A percentile compares a stretch with the other conserved stretches of the same genome.
These are phyloP conservation scores for Alternaria novae-zelandiae DNA, from an alignment of 2,329 filamentous ascomycete genomes.

Conservation along the genomic window DNA sequence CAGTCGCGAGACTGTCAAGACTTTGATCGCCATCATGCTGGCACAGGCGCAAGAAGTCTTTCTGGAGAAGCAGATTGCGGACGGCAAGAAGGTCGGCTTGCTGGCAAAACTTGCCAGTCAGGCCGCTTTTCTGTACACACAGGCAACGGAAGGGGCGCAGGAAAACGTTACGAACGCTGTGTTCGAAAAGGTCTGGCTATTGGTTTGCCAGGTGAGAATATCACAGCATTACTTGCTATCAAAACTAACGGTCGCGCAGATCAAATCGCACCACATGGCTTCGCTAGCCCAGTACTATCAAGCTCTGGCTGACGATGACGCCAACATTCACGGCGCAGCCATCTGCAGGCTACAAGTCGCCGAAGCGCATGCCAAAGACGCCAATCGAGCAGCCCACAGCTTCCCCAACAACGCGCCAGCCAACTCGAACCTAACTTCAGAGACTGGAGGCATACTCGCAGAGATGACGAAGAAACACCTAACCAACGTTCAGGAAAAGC, in stretches of 20 bases:
- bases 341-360: slow-evolving; percentile 84
- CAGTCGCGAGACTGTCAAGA: slow-evolving; percentile 94
- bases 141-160: slow-evolving; percentile 87
- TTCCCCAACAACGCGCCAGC: slow-evolving; percentile 82
- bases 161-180: slow-evolving; percentile 90
- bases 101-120: slow-evolving; percentile 93
- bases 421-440: slow-evolving; percentile 81
- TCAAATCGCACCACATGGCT: slow-evolving; percentile 81
- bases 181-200: slow-evolving; percentile 93
- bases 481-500: slow-evolving; percentile 79
- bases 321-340: slow-evolving; percentile 82
- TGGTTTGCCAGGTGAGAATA: slow-evolving; percentile 73
- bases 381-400: slow-evolving; percentile 74
- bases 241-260: slow-evolving; percentile 50
- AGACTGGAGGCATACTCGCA: slow-evolving; percentile 75
- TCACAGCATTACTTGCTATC: neutral
- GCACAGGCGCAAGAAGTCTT: slow-evolving; percentile 98
- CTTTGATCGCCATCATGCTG: slow-evolving; percentile 88
- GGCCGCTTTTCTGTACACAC: slow-evolving; percentile 83
- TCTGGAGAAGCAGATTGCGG: slow-evolving; percentile 90
- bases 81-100: slow-evolving; percentile 90
- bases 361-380: slow-evolving; percentile 78
- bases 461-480: slow-evolving; percentile 86
- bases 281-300: slow-evolving; percentile 94
- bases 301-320: slow-evolving; percentile 87